Base-by-base conservation (phyloP, 495 filamentous ascomycete species). In the Xylaria cubensis region DNA sequence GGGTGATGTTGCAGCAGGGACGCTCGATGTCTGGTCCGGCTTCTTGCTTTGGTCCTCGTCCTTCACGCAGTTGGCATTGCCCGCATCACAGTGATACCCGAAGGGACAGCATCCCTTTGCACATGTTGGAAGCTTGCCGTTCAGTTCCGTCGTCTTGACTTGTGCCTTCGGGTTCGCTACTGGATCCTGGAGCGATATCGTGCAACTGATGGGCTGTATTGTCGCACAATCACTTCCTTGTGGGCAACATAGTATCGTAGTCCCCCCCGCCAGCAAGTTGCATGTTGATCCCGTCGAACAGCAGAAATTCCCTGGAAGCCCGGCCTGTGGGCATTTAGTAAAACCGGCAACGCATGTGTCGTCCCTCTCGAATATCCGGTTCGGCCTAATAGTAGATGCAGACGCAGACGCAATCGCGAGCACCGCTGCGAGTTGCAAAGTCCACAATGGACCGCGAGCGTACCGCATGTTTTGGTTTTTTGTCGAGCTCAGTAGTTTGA, bases 181-280 rank as follows among this genome's bases (percentile, higher is more conserved):
- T 12, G 88, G 84, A 77, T 97, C 88, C 74, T 94, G 92, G 24
- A 85, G 82, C 24, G 81, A 77, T 62, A 92, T 80, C 71, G 94
- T 88, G 83, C 94, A 97, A 41, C 85, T 85, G 64, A 97, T 91
- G 7, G 93, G 85, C 72, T 85, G 72, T 71, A 97, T 94, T 50
- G 81, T 86, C 41, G 81, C 70, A 81, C 94, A 97, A 74, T 85
- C 83, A 15, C 75, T 70, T 2, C 88, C 90, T 3, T 80, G 69
- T 9, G 93, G 93, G 79, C 94, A 97, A 84, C 94, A 97, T 24
- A 97, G 85, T 4, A 90, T 86, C 0, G 93, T 92, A 15, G 88
- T 92, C 42, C 83, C 85, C 55, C 81, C 86, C 69, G 94, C 92
- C 42, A 96, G 83, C 39, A 84, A 74, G 50, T 90, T 78, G 77